Evolutionary conservation across 2,329 filamentous ascomycete genomes (phyloP), one percentile per base, ranked within the genome.

Genomic region (Fusarium abutilonis): DNA sequence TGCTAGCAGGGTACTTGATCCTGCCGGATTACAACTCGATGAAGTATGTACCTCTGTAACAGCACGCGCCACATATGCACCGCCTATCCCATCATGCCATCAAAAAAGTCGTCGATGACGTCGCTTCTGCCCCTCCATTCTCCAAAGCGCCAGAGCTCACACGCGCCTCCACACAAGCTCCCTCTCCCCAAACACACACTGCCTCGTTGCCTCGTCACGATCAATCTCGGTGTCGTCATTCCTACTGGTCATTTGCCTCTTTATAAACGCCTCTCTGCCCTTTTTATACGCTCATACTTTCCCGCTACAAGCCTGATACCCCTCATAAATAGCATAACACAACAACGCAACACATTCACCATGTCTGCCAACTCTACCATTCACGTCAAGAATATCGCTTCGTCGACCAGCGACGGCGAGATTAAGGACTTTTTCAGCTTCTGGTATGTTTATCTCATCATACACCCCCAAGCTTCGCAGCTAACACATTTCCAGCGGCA

Each of bases 351-450:
- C 40, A 50, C 26, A 41, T 46, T 53, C 75, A 82, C 36, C 65
- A 88, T 88, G 85, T 79, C 84, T 71, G 75, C 79, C 70, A 85
- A 80, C 71, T 71, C 75, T 49, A 94, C 90, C 46, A 92, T 97
- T 65, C 82, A 93, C 80, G 93, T 98, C 72, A 90, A 91, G 80
- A 93, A 95, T 81, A 97, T 99, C 79, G 88, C 91, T 69, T 76
- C 82, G 63, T 80, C 89, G 75, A 97, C 94, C 54, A 87, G 86
- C 68, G 93, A 99, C 79, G 89, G 93, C 80, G 93, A 98, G 79
- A 88, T 99, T 71, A 88, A 87, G 74, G 93, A 97, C 75, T 99
- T 99, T 84, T 99, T 99, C 84, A 95, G 90, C 82, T 98, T 98
- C 80, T 90, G 87, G 92, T 94, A 84, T 75, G 86, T 59, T 23